Evolutionary conservation across 768 basidiomycete species (phyloP), one percentile per base, ranked within the genome.

Genomic region (Agaricus sinodeliciosus): DNA sequence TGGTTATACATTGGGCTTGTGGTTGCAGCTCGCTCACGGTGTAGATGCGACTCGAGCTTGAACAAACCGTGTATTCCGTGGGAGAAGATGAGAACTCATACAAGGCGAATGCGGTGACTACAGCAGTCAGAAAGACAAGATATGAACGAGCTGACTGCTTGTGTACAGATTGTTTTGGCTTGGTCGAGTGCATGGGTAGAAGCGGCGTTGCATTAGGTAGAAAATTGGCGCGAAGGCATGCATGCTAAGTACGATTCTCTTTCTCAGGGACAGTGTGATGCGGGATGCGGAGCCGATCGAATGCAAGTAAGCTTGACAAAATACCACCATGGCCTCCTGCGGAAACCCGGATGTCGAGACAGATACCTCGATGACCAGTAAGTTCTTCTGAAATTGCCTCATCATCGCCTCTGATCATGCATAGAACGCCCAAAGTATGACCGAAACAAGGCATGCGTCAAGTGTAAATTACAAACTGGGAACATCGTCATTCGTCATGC

Each of bases 401-500:
- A 55, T 18, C 37, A 54, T 18, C 25, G 36, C 46, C 37, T 47
- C 28, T 28, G 59, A 43, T 42, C 34, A 37, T 44, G 16, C 34
- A 40, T 34, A 90, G 88, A 78, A 28, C 80, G 82, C 22, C 68
- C 71, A 48, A 88, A 80, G 60, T 87, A 80, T 59, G 85, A 86
- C 62, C 82, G 79, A 65, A 75, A 81, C 2, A 84, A 72, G 55
- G 62, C 66, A 11, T 92, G 89, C 58, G 74, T 88, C n/a, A 85
- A 83, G 60, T 92, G 90, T 67, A 90, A 88, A 63, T 69, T 66
- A 27, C 76, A 75, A 22, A 57, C 51, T 6, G 90, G 87, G 19
- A 86, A 82, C 48, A 69, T 90, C 26, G 82, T 90, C 44, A 80
- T 90, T 51, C 76, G 87, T 39, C 87, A 91, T 63, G 81, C 85